phyloP scores from a whole-genome alignment of 805 yeast species.

The Candida morakotiae region DNA sequence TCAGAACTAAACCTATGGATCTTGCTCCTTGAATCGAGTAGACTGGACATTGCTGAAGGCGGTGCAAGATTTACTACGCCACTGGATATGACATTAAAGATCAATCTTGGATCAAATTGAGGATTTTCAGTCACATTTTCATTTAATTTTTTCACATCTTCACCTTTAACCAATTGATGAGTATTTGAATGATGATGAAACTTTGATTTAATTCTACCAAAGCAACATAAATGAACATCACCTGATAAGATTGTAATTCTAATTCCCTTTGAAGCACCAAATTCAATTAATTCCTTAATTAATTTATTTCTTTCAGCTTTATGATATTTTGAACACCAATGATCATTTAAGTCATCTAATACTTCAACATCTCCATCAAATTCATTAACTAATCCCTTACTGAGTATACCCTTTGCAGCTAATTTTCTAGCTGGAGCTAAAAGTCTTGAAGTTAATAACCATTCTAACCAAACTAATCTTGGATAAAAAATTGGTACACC shows the following conservation, averaged over 20 bases:
- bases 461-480: conserved; percentile 86
- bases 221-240: conserved; percentile 86
- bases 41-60: conserved; percentile 75
- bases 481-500: conserved; percentile 97
- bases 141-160: conserved; percentile 26
- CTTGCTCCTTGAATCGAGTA: conserved; percentile 64
- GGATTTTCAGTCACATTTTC: conserved; percentile 45
- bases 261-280: conserved; percentile 60
- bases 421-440: conserved; percentile 60
- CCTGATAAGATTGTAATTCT: conserved; percentile 86
- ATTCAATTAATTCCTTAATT: conserved; percentile 55
- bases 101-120: conserved; percentile 66
- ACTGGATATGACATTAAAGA: conserved; percentile 81
- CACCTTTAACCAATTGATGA: conserved; percentile 14
- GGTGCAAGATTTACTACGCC: conserved; percentile 95
- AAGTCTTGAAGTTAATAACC: conserved; percentile 54
- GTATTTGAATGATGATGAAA: conserved; percentile 30
- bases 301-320: conserved; percentile 78
- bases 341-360: conserved; percentile 90
- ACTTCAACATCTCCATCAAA: conserved; percentile 91
- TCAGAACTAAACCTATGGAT: conserved; percentile 61
- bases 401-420: conserved; percentile 56
- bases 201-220: conserved; percentile 71
- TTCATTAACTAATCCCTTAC: conserved; percentile 77
- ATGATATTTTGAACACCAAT: conserved; percentile 91